Evolutionary conservation across 306 rosid species (phyloP), one percentile per base, ranked within the genome.

Genomic region (Ceratonia siliqua): DNA sequence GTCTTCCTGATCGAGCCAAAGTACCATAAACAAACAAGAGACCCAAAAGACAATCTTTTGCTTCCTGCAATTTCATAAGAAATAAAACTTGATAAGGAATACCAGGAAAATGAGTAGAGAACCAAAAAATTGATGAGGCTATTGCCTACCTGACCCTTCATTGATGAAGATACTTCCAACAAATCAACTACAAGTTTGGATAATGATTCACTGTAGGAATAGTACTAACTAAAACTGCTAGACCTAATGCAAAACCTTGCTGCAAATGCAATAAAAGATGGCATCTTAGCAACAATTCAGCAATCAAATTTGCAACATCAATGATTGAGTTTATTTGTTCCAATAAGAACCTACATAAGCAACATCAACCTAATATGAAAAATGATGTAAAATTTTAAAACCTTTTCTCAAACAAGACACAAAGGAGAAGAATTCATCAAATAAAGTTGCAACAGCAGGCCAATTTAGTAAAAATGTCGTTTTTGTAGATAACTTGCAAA

Each of bases 241-340:
- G 79, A 61, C 97, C 99, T 79, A 90, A 78, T 15, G 96, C 96
- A 78, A 94, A 94, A 46, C 99, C 99, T 73, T 88, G 97, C 99
- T 94, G 96, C 87, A 82, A 87, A 54, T 73, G 32, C 56, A 79
- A 80, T 43, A 48, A 63, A 56, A 46, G 5, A 62, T 11, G 38
- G n/a, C n/a, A n/a, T n/a, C n/a, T 68, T 22, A 3, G 69, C 43
- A 73, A 53, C 50, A 78, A 62, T 24, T 43, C 70, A 63, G 10
- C 21, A 41, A 63, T 52, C 7, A 68, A 61, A 46, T 21, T 28
- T 22, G 22, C 76, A 68, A 56, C 11, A 42, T 12, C 48, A 21
- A 63, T 24, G n/a, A 70, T 27, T 52, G 33, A 25, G 22, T 52
- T 33, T 7, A 41, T 33, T 18, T 6, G 41, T 25, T 46, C 20